Conservation (phyloP, 441 rosid genomes). For the Erodium chrysanthum region DNA sequence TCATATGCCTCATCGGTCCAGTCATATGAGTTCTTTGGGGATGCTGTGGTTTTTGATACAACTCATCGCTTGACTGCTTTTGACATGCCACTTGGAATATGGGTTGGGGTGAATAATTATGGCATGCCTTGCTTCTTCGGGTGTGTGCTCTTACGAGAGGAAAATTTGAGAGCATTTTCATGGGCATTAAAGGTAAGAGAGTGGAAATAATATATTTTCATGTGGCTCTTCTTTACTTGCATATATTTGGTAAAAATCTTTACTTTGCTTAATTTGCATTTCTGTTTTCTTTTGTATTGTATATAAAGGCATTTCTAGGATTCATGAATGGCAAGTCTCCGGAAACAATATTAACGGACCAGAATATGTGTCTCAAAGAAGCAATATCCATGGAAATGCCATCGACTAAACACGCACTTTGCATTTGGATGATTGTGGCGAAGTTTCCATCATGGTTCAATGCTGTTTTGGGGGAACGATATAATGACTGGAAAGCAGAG, state of each 20-base stretch:
- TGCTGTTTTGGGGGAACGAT: constrained; percentile 79
- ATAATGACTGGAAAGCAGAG: constrained; percentile 90
- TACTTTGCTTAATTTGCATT: constrained; percentile 16
- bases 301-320: constrained; percentile 51
- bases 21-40: constrained; percentile 79
- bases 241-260: constrained; percentile 7
- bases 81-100: constrained; percentile 93
- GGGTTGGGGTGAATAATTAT: constrained; percentile 87
- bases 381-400: constrained; percentile 84
- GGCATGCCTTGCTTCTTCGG: constrained; percentile 98
- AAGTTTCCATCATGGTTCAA: constrained; percentile 95
- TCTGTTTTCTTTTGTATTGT: constrained; percentile 13
- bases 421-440: constrained; percentile 96
- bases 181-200: constrained; percentile 89
- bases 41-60: constrained; percentile 87
- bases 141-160: constrained; percentile 73
- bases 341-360: constrained; percentile 81
- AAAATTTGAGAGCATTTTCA: constrained; percentile 62
- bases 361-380: constrained; percentile 85
- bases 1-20: constrained; percentile 84
- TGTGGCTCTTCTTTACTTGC: background rate
- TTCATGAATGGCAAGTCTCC: constrained; percentile 94
- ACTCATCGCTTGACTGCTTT: constrained; percentile 81
- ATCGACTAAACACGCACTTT: constrained; percentile 72
- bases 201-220: constrained; percentile 6